Conservation (phyloP, 805 yeast genomes). For the Cyberlindnera samutprakarnensis region DNA sequence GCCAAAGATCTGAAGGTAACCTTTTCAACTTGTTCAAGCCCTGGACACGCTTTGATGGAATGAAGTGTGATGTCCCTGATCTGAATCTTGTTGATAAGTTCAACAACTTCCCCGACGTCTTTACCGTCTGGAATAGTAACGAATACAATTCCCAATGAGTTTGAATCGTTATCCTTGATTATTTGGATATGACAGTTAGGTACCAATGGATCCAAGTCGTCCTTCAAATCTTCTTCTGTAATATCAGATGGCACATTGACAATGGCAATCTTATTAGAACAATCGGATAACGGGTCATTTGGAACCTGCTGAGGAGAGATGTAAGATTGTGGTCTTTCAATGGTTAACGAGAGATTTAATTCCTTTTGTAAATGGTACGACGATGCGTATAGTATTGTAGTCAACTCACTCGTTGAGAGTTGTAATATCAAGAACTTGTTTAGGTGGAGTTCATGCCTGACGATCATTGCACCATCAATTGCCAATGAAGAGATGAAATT, state of each 20-base stretch:
- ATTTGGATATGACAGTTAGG: conserved; percentile 1
- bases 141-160: conserved; percentile 53
- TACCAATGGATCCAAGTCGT: conserved; percentile 30
- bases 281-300: conserved; percentile 16
- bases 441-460: conserved; percentile 26
- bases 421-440: conserved; percentile 38
- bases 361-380: conserved; percentile 28
- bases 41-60: conserved; percentile 32
- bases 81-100: conserved; percentile 27
- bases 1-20: conserved; percentile 19
- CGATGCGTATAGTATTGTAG: conserved; percentile 47
- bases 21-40: conserved; percentile 11
- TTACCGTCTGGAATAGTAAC: conserved; percentile 29
- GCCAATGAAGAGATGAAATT: conserved; percentile 37
- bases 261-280: conserved; percentile 40
- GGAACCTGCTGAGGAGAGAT: conserved; percentile 23
- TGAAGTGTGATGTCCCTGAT: conserved; percentile 29
- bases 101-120: conserved; percentile 13
- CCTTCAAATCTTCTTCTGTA: conserved; percentile 35
- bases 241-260: conserved; percentile 35
- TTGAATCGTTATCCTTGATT: conserved; percentile 33
- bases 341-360: conserved; percentile 23
- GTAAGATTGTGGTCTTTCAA: conserved; percentile 42
- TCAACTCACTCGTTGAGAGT: conserved; percentile 41
- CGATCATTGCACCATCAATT: conserved; percentile 29